Evolutionary conservation across 1,284 basidiomycete genomes (phyloP), one percentile per base, ranked within the genome.

Genomic region (Puccinia polysora): DNA sequence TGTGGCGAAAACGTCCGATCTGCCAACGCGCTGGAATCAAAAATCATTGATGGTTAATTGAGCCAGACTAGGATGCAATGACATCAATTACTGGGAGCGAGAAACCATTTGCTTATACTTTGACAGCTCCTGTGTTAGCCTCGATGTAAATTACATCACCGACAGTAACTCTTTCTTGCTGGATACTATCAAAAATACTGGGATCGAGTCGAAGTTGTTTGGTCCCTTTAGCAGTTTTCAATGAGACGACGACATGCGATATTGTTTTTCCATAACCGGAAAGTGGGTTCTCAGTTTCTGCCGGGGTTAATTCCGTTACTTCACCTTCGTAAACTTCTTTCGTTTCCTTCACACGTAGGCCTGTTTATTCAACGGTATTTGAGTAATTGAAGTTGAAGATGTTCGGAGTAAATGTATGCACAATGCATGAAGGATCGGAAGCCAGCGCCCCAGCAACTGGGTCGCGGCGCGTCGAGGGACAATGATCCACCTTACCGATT

Each of bases 291-390:
- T 96, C 93, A 10, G 91, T 86, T 81, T 96, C 96, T 36, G 91
- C 88, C 0, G 95, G 95, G 2, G 95, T 97, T 74, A 98, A 82
- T 79, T 98, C 95, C 7, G 94, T 97, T 38, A 98, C 90, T 81
- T 98, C 96, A 73, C 95, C 95, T 81, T 98, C 95, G 81, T 95
- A 98, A 8, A 98, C 93, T 79, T 97, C 93, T 80, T 98, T 98
- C 2, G 93, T 97, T 82, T 98, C 95, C 81, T 97, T 97, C 84
- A 96, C 93, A 78, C 92, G 86, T 34, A 96, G 84, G 65, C 93
- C 92, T 95, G 78, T 10, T 30, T 8, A 53, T 53, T 25, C 15
- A 10, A 7, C 32, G 34, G 47, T 5, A 6, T 10, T 0, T 52
- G 20, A 20, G 3, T 5, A 45, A 20, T 3, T 38, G 20, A 50